A percentile compares a stretch with the other conserved stretches of the same genome.
Conservation (phyloP, 805 yeast genomes). For the Wickerhamiella lipophila region DNA sequence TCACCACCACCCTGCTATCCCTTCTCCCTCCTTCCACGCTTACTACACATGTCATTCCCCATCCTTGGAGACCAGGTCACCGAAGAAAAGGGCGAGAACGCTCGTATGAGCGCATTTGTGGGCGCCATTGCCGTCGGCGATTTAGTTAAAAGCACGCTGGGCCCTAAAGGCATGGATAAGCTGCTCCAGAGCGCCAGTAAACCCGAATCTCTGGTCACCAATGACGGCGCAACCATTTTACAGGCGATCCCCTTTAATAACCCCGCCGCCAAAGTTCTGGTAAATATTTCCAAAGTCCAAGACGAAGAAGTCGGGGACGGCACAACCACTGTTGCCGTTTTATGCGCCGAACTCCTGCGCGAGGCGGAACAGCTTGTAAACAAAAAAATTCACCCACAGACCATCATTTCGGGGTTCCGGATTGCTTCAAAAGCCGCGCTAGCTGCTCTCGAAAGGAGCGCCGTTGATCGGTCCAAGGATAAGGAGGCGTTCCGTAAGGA, state of each 20-base stretch:
- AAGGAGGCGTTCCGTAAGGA: conserved; percentile 56
- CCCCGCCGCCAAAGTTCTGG: conserved; percentile 94
- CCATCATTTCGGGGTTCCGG: conserved; percentile 90
- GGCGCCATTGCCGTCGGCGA: conserved; percentile 99
- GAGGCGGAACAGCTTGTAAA: conserved; percentile 91
- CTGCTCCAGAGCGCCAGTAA: conserved; percentile 68
- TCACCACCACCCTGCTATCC: background rate
- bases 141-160: conserved; percentile 82
- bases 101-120: conserved; percentile 90
- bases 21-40: background rate
- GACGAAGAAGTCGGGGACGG: conserved; percentile 99
- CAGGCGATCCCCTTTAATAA: conserved; percentile 90
- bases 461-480: conserved; percentile 59
- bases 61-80: conserved; percentile 95
- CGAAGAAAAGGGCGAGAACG: conserved; percentile 96
- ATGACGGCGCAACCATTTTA: conserved; percentile 96
- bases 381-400: conserved; percentile 92
- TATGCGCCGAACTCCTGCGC: conserved; percentile 88
- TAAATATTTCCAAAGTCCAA: conserved; percentile 88
- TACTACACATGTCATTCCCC: conserved; percentile 51
- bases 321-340: conserved; percentile 85
- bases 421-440: conserved; percentile 80
- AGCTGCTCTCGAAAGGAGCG: conserved; percentile 57
- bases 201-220: conserved; percentile 69
- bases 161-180: conserved; percentile 99